phyloP scores from a whole-genome alignment of 129 eudicot genomes.

The Glebionis coronaria region DNA sequence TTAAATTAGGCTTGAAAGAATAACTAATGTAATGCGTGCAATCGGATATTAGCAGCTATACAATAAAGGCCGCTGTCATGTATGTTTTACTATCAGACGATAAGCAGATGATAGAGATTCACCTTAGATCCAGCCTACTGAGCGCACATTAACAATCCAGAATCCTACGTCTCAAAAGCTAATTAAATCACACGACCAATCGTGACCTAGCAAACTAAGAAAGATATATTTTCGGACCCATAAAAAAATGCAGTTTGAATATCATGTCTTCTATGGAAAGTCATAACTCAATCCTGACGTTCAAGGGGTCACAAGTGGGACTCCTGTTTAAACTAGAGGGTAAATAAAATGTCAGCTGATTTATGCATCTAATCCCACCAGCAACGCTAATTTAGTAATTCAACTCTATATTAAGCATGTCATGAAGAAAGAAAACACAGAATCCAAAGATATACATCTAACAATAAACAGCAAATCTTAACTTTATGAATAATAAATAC shows the following conservation, averaged over 20 bases:
- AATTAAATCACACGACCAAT: conserved; percentile 12
- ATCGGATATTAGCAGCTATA: no score
- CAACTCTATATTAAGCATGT: conserved; percentile 8
- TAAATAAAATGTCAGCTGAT: conserved; percentile 18
- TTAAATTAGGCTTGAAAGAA: no score
- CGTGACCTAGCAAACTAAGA: conserved; percentile 9
- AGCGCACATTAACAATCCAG: no score
- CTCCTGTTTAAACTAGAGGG: conserved; percentile 11
- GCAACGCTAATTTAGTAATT: not conserved
- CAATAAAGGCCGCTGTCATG: no score
- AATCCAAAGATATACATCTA: not conserved
- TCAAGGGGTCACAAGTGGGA: conserved; percentile 16
- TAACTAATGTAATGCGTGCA: no score
- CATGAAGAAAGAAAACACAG: conserved; percentile 12
- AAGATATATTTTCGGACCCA: not conserved
- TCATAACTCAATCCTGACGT: conserved; percentile 7
- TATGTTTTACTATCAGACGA: no score
- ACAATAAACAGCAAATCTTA: not conserved
- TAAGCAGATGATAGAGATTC: no score
- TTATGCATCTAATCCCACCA: conserved; percentile 17
- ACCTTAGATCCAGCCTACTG: no score
- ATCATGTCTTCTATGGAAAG: conserved; percentile 7
- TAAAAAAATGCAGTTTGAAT: conserved; percentile 8
- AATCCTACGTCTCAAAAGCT: not conserved
- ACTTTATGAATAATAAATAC: not conserved